A percentile compares a stretch with the other conserved stretches of the same genome.
phyloP scores from a whole-genome alignment of 2,329 filamentous ascomycete species.

The Exophiala sp. region DNA sequence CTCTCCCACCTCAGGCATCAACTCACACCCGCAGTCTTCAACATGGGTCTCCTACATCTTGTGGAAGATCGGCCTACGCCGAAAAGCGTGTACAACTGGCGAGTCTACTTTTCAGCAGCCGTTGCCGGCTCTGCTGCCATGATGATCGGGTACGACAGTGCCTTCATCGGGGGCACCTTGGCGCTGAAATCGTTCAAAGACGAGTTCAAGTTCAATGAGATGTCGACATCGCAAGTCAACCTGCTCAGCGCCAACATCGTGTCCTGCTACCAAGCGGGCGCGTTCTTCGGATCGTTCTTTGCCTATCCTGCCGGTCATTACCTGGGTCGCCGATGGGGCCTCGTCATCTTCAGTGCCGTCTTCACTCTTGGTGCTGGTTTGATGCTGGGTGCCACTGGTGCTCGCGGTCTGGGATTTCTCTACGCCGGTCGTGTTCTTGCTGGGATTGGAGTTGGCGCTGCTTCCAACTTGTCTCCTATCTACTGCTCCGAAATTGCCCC shows the following conservation, averaged over 20 bases:
- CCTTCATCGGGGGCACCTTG: conserved; percentile 73
- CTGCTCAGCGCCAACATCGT: conserved; percentile 69
- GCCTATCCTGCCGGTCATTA: conserved; percentile 63
- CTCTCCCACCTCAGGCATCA: too few relatives aligned
- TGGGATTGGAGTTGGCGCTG: conserved; percentile 52
- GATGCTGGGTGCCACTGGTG: conserved; percentile 61
- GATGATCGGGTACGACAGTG: conserved; percentile 61
- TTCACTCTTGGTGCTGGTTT: conserved; percentile 67
- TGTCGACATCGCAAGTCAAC: conserved; percentile 46
- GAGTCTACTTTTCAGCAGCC: conserved; percentile 50
- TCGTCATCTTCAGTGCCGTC: conserved; percentile 55
- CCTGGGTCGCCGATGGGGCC: conserved; percentile 59
- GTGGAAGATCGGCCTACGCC: conserved; percentile 50
- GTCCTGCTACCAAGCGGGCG: conserved; percentile 73
- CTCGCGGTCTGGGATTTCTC: conserved; percentile 57
- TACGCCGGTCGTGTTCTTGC: conserved; percentile 54
- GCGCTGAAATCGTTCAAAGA: conserved; percentile 61
- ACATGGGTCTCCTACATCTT: conserved; percentile 38
- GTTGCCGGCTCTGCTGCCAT: conserved; percentile 53
- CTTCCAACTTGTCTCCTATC: conserved; percentile 54
- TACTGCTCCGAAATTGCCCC: conserved; percentile 56
- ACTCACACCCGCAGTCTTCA: conserved; percentile 18
- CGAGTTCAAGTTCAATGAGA: conserved; percentile 60
- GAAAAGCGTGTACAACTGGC: conserved; percentile 55
- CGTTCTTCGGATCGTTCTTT: conserved; percentile 71